Base-by-base conservation (phyloP, 768 basidiomycete genomes). In the Jaapia argillacea region DNA sequence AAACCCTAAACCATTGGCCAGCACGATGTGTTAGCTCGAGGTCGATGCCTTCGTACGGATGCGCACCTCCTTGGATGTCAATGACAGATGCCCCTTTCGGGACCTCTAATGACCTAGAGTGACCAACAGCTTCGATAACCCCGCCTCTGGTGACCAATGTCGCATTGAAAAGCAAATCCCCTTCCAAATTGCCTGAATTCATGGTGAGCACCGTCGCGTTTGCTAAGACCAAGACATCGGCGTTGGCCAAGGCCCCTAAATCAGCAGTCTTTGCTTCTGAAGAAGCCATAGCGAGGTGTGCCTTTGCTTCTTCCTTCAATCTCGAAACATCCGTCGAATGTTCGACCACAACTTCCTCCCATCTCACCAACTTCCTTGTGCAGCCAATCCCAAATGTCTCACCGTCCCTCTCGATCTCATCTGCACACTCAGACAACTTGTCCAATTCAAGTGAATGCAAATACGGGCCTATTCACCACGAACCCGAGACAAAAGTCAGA, bases 141-240 rank as follows among this genome's bases (percentile, higher is more conserved):
- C 84, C 84, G 27, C 67, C 72, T 31, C 72, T 66, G 21, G 72
- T 60, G 26, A 79, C 55, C 20, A 86, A 49, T 2, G 75, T 64
- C 1, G 75, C 82, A 33, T 72, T 65, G 6, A 44, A 52, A 27
- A 81, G 65, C 3, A 84, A 44, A 53, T 85, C 83, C 22, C 51
- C 46, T 18, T 63, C 55, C 24, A 65, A 45, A 25, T 73, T 52
- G 1, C 76, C 77, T 13, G 72, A 69, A 24, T 71, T 72, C 81
- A 85, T 83, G 0, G 81, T 82, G 43, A 86, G 57, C 24, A 85
- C 53, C 0, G 81, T 85, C 0, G 81, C 83, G 48, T 86, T 85
- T 45, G n/a, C n/a, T n/a, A 63, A 65, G 23, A 86, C 71, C 35
- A 81, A 69, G 21, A 84, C 64, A 6, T 38, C 43, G 18, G 52